Percentiles rank a stretch among this genome's conserved stretches.
These are phyloP conservation scores for Globisporangium irregulare DNA, from an alignment of 352 stramenopile species.

Conservation along the genomic window DNA sequence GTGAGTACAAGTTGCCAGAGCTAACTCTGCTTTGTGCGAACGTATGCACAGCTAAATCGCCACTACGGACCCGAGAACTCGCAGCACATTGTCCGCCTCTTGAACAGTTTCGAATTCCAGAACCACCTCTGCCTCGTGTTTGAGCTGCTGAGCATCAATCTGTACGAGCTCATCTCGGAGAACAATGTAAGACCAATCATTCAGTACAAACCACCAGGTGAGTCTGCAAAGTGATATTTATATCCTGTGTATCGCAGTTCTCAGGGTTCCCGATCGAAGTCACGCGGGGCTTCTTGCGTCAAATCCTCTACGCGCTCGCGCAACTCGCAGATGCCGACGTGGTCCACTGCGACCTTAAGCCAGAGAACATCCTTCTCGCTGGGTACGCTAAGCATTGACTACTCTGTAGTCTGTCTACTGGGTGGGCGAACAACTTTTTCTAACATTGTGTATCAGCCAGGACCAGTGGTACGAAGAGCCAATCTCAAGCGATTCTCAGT, in stretches of 20 bases:
- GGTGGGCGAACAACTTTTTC: neutral
- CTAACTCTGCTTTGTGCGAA: neutral
- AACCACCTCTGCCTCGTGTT: conserved; percentile 95
- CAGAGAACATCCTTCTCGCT: conserved; percentile 93
- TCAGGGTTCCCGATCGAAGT: conserved; percentile 81
- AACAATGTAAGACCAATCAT: conserved; percentile 48
- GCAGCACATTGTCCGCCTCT: conserved; percentile 82
- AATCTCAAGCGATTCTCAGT: neutral
- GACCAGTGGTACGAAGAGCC: conserved; percentile 54
- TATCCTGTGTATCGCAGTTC: conserved; percentile 33
- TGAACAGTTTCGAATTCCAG: conserved; percentile 89
- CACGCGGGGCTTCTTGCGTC: conserved; percentile 89
- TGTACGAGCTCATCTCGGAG: conserved; percentile 94
- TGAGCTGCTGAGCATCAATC: conserved; percentile 90
- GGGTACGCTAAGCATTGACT: conserved; percentile 18
- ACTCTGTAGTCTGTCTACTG: conserved; percentile 11
- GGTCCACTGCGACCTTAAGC: conserved; percentile 98
- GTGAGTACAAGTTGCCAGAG: neutral
- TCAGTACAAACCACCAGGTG: neutral
- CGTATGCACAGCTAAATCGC: conserved; percentile 26
- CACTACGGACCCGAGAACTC: conserved; percentile 25
- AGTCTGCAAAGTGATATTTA: neutral
- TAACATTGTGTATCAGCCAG: conserved; percentile 42
- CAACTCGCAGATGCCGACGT: conserved; percentile 89
- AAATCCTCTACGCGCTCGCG: conserved; percentile 88